Evolutionary conservation across 2,329 filamentous ascomycete species (phyloP).

Genomic region (Talaromyces piceae): DNA sequence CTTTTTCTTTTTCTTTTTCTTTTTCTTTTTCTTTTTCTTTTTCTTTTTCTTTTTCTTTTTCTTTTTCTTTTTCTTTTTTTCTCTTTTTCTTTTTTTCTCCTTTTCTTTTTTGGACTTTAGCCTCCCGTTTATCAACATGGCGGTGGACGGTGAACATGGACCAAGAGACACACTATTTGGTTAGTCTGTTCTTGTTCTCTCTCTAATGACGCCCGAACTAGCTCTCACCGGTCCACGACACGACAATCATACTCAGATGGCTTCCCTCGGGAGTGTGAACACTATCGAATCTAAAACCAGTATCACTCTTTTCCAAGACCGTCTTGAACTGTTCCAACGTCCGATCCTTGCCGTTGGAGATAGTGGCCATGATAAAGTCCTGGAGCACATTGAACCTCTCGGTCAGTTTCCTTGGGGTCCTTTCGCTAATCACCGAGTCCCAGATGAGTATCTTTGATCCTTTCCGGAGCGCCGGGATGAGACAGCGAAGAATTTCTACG

Average conservation of each 20-base stretch:
- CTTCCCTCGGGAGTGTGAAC: neutral
- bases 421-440: neutral
- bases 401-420: neutral
- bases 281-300: neutral
- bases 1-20: too few species aligned
- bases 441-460: neutral
- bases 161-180: too few species aligned
- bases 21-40: too few species aligned
- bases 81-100: too few species aligned
- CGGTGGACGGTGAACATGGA: too few species aligned
- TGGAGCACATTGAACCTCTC: slow-evolving; percentile 1
- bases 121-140: too few species aligned
- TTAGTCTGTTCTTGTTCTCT: too few species aligned
- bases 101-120: too few species aligned
- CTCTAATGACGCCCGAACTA: too few species aligned
- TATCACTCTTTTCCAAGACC: slow-evolving; percentile 1
- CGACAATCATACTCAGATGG: slow-evolving; percentile 1
- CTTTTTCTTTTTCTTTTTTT: too few species aligned
- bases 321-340: neutral
- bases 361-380: slow-evolving; percentile 2
- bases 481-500: neutral
- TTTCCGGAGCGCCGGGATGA: neutral
- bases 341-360: slow-evolving; percentile 1
- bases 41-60: too few species aligned
- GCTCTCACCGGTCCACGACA: too few species aligned